Base-by-base conservation (phyloP, 2,329 filamentous ascomycete genomes). In the Pseudohalonectria lignicola region DNA sequence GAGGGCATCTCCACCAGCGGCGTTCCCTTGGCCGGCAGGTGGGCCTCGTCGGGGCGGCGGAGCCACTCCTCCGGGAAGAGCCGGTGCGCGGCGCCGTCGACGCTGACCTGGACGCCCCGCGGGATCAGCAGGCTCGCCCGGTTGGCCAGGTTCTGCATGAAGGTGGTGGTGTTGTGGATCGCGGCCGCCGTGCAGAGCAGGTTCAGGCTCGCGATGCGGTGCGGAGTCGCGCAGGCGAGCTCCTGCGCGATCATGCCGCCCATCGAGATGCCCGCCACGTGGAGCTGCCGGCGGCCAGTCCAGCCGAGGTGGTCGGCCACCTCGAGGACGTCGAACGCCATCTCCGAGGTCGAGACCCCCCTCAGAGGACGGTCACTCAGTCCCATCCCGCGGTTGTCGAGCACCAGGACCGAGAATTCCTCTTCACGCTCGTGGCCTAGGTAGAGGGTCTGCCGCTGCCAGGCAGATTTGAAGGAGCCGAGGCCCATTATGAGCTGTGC, bases 211-310 rank as follows among this genome's bases (percentile, higher is more conserved):
- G 63, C 60, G 38, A 84, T 54, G 34, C 71, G 63, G 11, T 59
- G 44, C 0, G 76, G 75, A 21, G 64, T 59, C n/a, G 66, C 56
- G 47, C 59, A 64, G 17, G 70, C 76, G 4, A 94, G 53, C 61
- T 94, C 87, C 59, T 94, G 87, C 3, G 84, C 76, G 49, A 94
- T 90, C 87, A 94, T 94, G 51, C 87, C 86, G 45, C 86, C 86
- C 72, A 94, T 83, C 42, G 80, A 86, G 46, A 90, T 77, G 40
- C 86, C 87, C 25, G 83, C 66, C 37, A 93, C 56, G 61, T 94
- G 78, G 54, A 64, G 68, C 49, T 66, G 49, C 53, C 68, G 45
- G 39, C 57, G 34, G 41, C 53, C 8, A 53, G 39, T 3, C 46
- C 42, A 93, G 44, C 76, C 77, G 9, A 92, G 55, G 49, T 83